Evolutionary conservation across 75 land plant genomes (phyloP).

Genomic region (Ceratopteris richardii): DNA sequence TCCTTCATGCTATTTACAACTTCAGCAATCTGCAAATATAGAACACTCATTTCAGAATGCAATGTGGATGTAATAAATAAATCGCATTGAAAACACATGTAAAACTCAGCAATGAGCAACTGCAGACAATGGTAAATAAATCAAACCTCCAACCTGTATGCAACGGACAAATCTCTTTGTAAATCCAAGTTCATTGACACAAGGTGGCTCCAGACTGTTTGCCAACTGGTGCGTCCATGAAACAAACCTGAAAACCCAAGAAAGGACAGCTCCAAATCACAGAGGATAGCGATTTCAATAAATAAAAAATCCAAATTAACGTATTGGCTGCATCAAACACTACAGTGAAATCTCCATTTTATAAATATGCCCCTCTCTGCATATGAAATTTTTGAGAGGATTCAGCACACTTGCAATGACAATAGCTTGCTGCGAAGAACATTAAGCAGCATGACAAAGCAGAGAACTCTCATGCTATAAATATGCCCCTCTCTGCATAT

Average conservation of each 20-base stretch:
- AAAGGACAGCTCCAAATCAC: background rate
- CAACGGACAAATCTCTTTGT: conserved; percentile 91
- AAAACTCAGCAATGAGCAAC: background rate
- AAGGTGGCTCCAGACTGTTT: conserved; percentile 89
- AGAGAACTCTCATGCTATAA: too few species aligned
- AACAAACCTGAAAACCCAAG: conserved; percentile 25
- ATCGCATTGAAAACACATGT: background rate
- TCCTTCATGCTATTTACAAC: conserved; percentile 94
- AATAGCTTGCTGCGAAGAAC: too few species aligned
- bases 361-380: too few species aligned
- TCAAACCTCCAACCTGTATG: conserved; percentile 53
- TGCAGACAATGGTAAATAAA: too few species aligned
- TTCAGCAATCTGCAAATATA: conserved; percentile 76
- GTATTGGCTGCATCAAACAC: too few species aligned
- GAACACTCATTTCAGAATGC: conserved; percentile 9
- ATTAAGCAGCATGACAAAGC: too few species aligned
- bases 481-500: too few species aligned
- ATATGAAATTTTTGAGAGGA: background rate
- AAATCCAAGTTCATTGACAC: conserved; percentile 61
- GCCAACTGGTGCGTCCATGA: conserved; percentile 41
- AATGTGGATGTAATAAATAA: background rate
- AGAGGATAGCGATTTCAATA: too few species aligned
- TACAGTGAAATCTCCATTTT: too few species aligned
- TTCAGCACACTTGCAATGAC: too few species aligned
- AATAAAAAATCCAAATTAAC: too few species aligned